Conservation (phyloP, 352 stramenopile species). For the Phytophthora kernoviae region DNA sequence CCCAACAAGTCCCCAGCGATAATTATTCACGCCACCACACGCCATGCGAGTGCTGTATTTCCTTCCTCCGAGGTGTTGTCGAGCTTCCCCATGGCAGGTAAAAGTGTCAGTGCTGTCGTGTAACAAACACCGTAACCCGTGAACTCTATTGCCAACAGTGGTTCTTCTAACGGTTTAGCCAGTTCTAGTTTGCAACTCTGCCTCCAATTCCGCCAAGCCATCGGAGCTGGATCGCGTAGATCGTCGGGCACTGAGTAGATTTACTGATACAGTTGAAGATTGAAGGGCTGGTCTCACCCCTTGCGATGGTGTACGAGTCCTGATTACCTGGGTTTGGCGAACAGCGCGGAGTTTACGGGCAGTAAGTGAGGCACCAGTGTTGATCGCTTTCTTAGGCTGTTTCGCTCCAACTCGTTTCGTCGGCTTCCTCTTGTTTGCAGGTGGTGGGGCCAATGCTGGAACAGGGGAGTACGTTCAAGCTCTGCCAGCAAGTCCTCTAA, state of each 20-base stretch:
- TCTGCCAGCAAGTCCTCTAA: slow-evolving; percentile 56
- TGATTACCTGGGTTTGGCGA: slow-evolving; percentile 5
- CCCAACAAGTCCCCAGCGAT: slow-evolving; percentile 31
- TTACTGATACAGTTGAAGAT: not conserved
- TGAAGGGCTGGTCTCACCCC: not conserved
- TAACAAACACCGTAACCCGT: slow-evolving; percentile 18
- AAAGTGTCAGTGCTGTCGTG: not conserved
- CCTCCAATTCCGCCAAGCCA: slow-evolving; percentile 51
- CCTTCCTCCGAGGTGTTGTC: slow-evolving; percentile 25
- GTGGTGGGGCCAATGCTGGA: not conserved
- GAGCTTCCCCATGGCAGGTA: slow-evolving; percentile 10
- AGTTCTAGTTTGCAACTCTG: slow-evolving; percentile 26
- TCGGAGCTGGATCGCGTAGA: slow-evolving; percentile 38
- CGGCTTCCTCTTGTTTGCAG: slow-evolving; percentile 9
- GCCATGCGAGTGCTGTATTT: slow-evolving; percentile 21
- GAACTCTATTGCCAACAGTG: slow-evolving; percentile 9
- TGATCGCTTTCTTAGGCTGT: not conserved
- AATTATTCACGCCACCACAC: slow-evolving; percentile 38
- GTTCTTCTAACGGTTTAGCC: slow-evolving; percentile 6
- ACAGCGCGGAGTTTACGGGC: slow-evolving; percentile 5
- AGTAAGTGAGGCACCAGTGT: not conserved
- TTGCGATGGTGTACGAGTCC: not conserved
- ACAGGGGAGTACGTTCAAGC: slow-evolving; percentile 24
- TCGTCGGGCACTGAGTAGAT: slow-evolving; percentile 20
- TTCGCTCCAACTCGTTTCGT: slow-evolving; percentile 8